Conservation (phyloP, 371 early-diverging fungal species). For the Mucor sp. region DNA sequence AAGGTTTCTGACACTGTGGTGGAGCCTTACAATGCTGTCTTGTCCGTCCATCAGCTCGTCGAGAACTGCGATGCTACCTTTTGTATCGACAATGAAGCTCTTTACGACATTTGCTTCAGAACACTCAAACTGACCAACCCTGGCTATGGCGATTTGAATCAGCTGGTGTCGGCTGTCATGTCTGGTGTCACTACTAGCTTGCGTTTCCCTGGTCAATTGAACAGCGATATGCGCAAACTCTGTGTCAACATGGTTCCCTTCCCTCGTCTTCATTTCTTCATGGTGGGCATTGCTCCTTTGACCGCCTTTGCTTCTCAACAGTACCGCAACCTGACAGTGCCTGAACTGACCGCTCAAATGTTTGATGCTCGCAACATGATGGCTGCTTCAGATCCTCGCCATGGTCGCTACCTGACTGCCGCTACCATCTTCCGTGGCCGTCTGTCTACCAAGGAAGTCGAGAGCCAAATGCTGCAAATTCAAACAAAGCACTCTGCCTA, state of each 20-base stretch:
- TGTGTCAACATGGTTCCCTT: constrained; percentile 99
- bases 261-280: constrained; percentile 99
- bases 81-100: constrained; percentile 99
- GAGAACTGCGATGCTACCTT: constrained; percentile 97
- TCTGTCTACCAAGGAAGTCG: constrained; percentile 98
- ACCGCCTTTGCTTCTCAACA: constrained; percentile 86
- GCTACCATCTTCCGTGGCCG: constrained; percentile 99
- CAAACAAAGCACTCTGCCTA: constrained; percentile 95
- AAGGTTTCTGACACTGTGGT: constrained; percentile 94
- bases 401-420: constrained; percentile 98
- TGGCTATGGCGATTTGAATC: constrained; percentile 83
- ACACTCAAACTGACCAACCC: constrained; percentile 86
- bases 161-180: constrained; percentile 88
- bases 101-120: constrained; percentile 89
- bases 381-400: constrained; percentile 97
- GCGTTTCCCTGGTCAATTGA: constrained; percentile 99
- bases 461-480: constrained; percentile 97
- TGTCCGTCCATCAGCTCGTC: constrained; percentile 88
- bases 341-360: constrained; percentile 97
- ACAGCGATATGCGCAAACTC: constrained; percentile 97
- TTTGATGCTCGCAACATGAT: constrained; percentile 99
- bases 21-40: constrained; percentile 93
- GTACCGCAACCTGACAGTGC: constrained; percentile 90
- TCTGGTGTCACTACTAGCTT: constrained; percentile 97
- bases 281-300: constrained; percentile 98